Evolutionary conservation across 106 monocot species (phyloP), one percentile per base, ranked within the genome.

Genomic region (Apostasia shenzhenica): DNA sequence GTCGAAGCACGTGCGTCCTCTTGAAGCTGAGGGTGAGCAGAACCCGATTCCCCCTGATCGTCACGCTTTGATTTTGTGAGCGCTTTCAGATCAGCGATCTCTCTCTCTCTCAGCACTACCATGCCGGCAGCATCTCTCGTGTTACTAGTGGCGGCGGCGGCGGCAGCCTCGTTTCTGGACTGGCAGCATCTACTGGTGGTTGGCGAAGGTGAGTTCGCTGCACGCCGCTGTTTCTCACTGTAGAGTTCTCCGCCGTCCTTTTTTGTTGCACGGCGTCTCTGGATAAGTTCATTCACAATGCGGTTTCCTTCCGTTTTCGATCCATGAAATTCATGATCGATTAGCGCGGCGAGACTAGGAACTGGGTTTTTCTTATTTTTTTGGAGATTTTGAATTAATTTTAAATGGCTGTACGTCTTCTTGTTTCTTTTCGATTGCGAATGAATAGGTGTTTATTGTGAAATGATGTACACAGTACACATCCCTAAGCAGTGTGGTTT

Each of bases 131-230:
- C 41, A 10, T 1, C 57, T 66, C 12, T 68, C 37, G 49, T 69
- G 3, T 66, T 75, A 8, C 37, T 63, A n/a, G 46, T 64, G 68
- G 63, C 52, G 40, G 80, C 65, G 51, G 70, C 70, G 62, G 40
- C 61, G 42, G 59, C 44, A 42, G 26, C 26, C 26, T 41, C 8
- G 59, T 13, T 77, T 54, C 55, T 65, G 1, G 37, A 75, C 11
- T 39, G 56, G 9, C 41, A 47, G 26, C 6, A 72, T 43, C 72
- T 77, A 44, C 58, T 72, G 48, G 81, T 73, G 73, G 50, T 67
- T 45, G 81, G 77, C 10, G 72, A 63, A 73, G 81, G 81, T 81
- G 40, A 48, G 39, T 55, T 44, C 48, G 26, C n/a, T 46, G 52
- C 50, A 8, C 65, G 41, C 40, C 26, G 2, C 60, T 42, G 5